Evolutionary conservation across 192 early-diverging fungal species (phyloP).

Genomic region (Geranomyces michiganensis): DNA sequence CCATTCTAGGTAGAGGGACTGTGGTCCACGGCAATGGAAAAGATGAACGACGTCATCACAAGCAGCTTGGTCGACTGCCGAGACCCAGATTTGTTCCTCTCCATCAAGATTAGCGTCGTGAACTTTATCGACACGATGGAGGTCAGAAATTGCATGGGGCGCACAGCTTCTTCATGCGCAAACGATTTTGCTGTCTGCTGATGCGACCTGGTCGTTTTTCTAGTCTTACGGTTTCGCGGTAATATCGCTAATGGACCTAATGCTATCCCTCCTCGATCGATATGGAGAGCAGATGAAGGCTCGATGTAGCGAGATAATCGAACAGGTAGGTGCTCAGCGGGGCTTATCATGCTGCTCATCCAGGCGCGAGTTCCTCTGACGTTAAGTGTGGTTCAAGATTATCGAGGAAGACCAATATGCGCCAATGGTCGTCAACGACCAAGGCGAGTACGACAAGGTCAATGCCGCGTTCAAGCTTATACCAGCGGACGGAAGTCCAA

Average conservation of each 20-base stretch:
- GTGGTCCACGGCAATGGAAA: constrained; percentile 83
- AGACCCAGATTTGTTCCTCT: constrained; percentile 77
- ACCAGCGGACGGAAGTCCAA: constrained; percentile 49
- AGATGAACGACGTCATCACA: constrained; percentile 78
- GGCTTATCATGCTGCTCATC: no score
- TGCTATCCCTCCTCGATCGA: constrained; percentile 76
- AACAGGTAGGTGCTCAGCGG: constrained; percentile 53
- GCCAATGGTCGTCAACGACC: constrained; percentile 70
- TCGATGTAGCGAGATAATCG: constrained; percentile 66
- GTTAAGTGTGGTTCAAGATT: constrained; percentile 56
- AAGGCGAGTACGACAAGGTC: constrained; percentile 67
- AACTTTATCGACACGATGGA: constrained; percentile 93
- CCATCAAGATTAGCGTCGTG: constrained; percentile 76
- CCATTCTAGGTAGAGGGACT: constrained; percentile 86
- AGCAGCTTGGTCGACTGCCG: constrained; percentile 78
- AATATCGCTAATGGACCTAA: constrained; percentile 66
- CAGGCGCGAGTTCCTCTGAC: no score
- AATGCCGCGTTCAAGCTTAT: constrained; percentile 62
- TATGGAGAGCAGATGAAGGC: constrained; percentile 77
- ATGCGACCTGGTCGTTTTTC: neutral
- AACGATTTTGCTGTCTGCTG: neutral
- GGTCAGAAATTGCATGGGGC: no score
- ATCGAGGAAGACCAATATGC: constrained; percentile 82
- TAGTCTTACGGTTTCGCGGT: constrained; percentile 79
- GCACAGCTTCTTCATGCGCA: neutral